Percentiles rank a stretch among this genome's conserved stretches.
phyloP scores from a whole-genome alignment of 169 alveolate species.

The Sarcocystis neurona region DNA sequence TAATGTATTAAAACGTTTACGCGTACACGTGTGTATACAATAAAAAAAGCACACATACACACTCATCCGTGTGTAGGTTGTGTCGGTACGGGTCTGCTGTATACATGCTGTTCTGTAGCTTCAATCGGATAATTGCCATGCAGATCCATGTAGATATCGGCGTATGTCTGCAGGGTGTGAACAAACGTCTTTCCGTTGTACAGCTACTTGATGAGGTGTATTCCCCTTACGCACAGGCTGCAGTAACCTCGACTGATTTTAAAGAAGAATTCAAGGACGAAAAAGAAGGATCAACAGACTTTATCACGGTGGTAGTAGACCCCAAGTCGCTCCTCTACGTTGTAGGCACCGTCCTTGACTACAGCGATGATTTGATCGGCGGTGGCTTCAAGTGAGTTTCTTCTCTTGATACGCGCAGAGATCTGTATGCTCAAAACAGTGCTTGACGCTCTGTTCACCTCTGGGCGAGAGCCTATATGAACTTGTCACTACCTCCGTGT shows the following conservation, averaged over 20 bases:
- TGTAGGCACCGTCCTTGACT: constrained; percentile 55
- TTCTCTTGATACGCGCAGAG: too few relatives aligned
- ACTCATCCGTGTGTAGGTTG: too few relatives aligned
- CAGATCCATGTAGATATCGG: neutral
- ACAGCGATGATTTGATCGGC: constrained; percentile 53
- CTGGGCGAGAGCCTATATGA: too few relatives aligned
- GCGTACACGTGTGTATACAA: too few relatives aligned
- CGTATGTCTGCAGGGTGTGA: neutral
- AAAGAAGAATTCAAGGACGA: neutral
- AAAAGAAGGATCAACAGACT: neutral
- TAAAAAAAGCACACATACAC: too few relatives aligned
- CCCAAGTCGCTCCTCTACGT: constrained; percentile 52
- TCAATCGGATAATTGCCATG: too few relatives aligned
- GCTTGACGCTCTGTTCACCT: too few relatives aligned
- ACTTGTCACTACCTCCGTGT: too few relatives aligned
- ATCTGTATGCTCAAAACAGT: too few relatives aligned
- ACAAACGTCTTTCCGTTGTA: neutral
- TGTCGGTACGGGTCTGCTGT: too few relatives aligned
- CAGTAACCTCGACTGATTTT: constrained; percentile 5
- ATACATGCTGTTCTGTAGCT: too few relatives aligned
- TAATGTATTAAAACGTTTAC: too few relatives aligned
- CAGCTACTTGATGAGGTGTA: neutral
- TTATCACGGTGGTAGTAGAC: constrained; percentile 27
- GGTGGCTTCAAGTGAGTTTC: constrained; percentile 61
- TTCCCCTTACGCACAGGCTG: neutral